These are phyloP conservation scores for Plantago major DNA, from an alignment of 257 asterid genomes.

Conservation along the genomic window DNA sequence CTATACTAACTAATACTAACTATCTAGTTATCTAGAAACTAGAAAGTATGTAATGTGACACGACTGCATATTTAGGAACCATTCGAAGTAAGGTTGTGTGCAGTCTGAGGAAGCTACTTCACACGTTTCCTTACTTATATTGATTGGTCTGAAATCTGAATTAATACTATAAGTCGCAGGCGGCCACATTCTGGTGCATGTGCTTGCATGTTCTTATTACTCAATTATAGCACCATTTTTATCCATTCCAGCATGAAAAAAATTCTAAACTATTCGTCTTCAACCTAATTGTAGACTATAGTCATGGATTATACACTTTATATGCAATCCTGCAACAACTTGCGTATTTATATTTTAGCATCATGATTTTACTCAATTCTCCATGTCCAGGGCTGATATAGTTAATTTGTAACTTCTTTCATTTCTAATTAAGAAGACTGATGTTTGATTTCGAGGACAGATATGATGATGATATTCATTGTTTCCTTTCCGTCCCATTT, in stretches of 20 bases:
- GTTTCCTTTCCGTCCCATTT: not conserved
- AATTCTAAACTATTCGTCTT: not conserved
- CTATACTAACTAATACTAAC: not conserved
- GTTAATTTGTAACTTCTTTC: not conserved
- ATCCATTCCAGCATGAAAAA: not conserved
- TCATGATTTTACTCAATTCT: not conserved
- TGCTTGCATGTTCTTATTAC: slow-evolving; percentile 27
- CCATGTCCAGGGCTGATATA: not conserved
- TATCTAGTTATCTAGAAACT: slow-evolving; percentile 4
- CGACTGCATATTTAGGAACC: slow-evolving; percentile 20
- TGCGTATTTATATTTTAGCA: not conserved
- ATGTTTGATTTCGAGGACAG: not conserved
- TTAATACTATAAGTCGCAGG: slow-evolving; percentile 13
- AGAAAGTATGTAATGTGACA: slow-evolving; percentile 25
- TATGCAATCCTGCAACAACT: too few species aligned
- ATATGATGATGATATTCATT: too few species aligned
- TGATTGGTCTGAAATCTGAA: slow-evolving; percentile 17
- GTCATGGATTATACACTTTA: too few species aligned
- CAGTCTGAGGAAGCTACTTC: slow-evolving; percentile 4
- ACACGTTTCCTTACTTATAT: slow-evolving; percentile 13
- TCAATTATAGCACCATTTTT: not conserved
- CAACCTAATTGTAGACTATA: too few species aligned
- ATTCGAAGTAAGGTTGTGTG: not conserved
- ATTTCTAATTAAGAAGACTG: not conserved
- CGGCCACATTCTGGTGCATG: slow-evolving; percentile 24